Base-by-base conservation (phyloP, 805 yeast species). In the Lipomyces orientalis region DNA sequence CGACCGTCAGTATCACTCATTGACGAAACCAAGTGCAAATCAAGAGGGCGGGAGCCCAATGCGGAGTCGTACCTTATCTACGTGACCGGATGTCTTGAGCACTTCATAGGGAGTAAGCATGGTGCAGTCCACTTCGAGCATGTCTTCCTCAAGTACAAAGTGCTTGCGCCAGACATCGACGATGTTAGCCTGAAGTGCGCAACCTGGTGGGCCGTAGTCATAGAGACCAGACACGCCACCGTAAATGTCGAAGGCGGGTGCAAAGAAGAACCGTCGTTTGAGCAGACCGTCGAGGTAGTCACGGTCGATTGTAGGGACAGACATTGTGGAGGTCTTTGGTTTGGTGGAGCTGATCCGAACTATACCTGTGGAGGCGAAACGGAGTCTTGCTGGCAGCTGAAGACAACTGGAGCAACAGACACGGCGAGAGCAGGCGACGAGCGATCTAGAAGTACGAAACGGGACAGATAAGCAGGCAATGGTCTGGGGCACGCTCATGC, bases 131-230 rank as follows among this genome's bases (percentile, higher is more conserved):
- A 95, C 98, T 82, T 95, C 99, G 77, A 93, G 86, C 98, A 95
- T 95, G 77, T 95, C 98, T 83, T 95, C 99, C 81, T 95, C 98
- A 73, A 96, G 83, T 70, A 95, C 88, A 79, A 95, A 95, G 81
- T 95, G 99, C 80, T 93, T 94, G 84, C 98, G 90, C 99, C 99
- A 95, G 60, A 87, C 85, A 77, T 96, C 99, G 70, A 95, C 84
- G 70, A 95, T 85, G 80, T 95, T 94, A 76, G 98, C 97, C 84
- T 94, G 98, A 81, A 95, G 87, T 12, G 98, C 96, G 83, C 98
- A 94, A 71, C 99, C 99, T 79, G 99, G 98, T 71, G 99, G 99
- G 82, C 99, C 99, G 78, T 93, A 95, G 80, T 95, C 99, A 80
- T 91, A 95, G 67, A 95, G 85, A 73, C 99, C 99, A 60, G 97